Base-by-base conservation (phyloP, 192 early-diverging fungal genomes). In the Phlyctochytrium arcticum region DNA sequence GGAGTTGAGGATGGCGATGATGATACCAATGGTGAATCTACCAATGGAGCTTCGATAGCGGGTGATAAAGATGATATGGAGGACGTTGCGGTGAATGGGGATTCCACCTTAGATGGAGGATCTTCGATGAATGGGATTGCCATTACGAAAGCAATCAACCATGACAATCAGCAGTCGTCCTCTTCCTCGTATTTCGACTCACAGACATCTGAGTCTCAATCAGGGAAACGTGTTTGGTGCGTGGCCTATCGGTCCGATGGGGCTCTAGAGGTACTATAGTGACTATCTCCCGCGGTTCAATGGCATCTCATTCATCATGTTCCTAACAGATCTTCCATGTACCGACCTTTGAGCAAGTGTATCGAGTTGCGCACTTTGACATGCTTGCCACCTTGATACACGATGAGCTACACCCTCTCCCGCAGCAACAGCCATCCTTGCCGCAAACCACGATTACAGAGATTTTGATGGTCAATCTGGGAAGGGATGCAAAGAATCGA, bases 361-460 rank as follows among this genome's bases (percentile, higher is more conserved):
- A 86, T 55, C 61, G 47, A 33, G 80, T 79, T 34, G 80, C 85
- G 32, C 68, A 76, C 12, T 87, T 91, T 62, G 75, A 83, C 55
- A 60, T 85, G 9, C 68, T 80, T 9, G 87, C 88, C 3, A 67
- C 73, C 31, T 62, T 88, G 3, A 55, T 87, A 1, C 62, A 60
- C 1, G 88, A 90, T 65, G 75, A 37, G 7, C 66, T 62, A 36
- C 62, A 69, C 23, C 5, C 32, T 7, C 33, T 42, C 32, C 10
- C 36, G 59, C 24, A 47, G 19, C 54, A 53, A 44, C 62, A 36
- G 57, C 7, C 27, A 26, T 35, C 31, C 42, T 63, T 23, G 70
- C 77, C 10, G 69, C 61, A 15, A 77, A 89, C 30, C 81, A 92
- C 30, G 76, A 85, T n/a, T n/a, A n/a, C n/a, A 48, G 90, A 92